These are phyloP conservation scores for Chimonanthus salicifolius DNA, from an alignment of 164 flowering plant genomes.

Conservation along the genomic window DNA sequence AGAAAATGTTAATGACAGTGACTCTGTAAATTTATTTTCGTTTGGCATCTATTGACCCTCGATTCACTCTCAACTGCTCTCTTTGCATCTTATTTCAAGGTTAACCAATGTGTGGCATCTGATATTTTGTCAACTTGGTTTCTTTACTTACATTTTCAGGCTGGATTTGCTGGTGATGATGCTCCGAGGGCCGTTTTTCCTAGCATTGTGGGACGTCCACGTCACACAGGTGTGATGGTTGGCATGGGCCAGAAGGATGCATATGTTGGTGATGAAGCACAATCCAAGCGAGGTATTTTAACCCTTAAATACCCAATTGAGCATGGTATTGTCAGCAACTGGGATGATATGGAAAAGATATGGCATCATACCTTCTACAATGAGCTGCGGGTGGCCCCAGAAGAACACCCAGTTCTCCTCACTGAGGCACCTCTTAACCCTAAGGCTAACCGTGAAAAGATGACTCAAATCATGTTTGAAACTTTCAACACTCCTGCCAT, in stretches of 20 bases:
- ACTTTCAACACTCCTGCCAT: constrained; percentile 74
- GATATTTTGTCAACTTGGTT: background rate
- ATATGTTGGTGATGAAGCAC: constrained; percentile 79
- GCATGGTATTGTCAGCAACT: constrained; percentile 74
- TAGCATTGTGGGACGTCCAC: constrained; percentile 73
- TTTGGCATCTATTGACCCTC: no score
- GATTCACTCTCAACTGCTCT: background rate
- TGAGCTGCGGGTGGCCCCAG: constrained; percentile 80
- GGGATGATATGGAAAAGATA: constrained; percentile 88
- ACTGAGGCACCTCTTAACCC: constrained; percentile 78
- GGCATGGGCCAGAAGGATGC: constrained; percentile 90
- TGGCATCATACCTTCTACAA: constrained; percentile 84
- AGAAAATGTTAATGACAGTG: background rate
- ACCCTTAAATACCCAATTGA: constrained; percentile 74
- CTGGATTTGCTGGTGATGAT: constrained; percentile 85
- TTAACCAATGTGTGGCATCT: background rate
- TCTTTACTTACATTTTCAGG: constrained; percentile 25
- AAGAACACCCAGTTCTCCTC: constrained; percentile 72
- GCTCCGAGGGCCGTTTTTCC: constrained; percentile 80
- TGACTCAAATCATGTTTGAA: constrained; percentile 79
- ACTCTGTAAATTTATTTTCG: no score
- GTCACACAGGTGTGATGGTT: constrained; percentile 87
- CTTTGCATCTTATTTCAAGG: background rate
- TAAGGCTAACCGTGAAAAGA: constrained; percentile 72
- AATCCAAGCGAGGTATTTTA: constrained; percentile 74